Percentiles rank a stretch among this genome's conserved stretches.
phyloP scores from a whole-genome alignment of 2,329 filamentous ascomycete species.

The Chaetomiaceae sp. region DNA sequence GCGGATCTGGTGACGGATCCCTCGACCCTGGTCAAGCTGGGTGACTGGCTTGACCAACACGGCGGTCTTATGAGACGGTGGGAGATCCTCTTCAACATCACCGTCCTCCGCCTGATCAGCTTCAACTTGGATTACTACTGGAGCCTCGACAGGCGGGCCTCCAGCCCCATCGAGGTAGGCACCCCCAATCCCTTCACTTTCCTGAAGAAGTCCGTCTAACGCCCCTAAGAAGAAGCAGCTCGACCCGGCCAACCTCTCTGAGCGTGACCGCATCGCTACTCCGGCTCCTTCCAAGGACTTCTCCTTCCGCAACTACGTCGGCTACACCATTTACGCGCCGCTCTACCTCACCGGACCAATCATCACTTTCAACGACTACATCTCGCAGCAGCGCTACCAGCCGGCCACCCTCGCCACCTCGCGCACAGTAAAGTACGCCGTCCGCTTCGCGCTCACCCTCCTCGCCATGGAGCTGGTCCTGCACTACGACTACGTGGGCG shows the following conservation, averaged over 20 bases:
- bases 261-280: slow-evolving; percentile 76
- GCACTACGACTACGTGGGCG: slow-evolving; percentile 89
- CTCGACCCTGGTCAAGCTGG: slow-evolving; percentile 53
- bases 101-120: slow-evolving; percentile 84
- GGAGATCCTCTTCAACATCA: slow-evolving; percentile 98
- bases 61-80: slow-evolving; percentile 83
- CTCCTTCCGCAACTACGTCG: slow-evolving; percentile 79
- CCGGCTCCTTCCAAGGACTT: slow-evolving; percentile 69
- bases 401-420: slow-evolving; percentile 62
- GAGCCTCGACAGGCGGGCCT: slow-evolving; percentile 62
- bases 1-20: slow-evolving; percentile 30
- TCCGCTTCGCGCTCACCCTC: slow-evolving; percentile 75
- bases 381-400: slow-evolving; percentile 74
- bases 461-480: slow-evolving; percentile 87
- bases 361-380: slow-evolving; percentile 96
- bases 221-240: slow-evolving; percentile 91
- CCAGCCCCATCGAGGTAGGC: slow-evolving; percentile 76
- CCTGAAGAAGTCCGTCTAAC: slow-evolving; percentile 47
- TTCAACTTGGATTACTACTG: slow-evolving; percentile 98
- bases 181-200: too few relatives aligned
- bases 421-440: slow-evolving; percentile 73
- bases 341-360: slow-evolving; percentile 92
- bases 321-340: slow-evolving; percentile 85
- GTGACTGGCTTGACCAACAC: slow-evolving; percentile 68
- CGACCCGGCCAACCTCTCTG: slow-evolving; percentile 79